Evolutionary conservation across 1,284 basidiomycete genomes (phyloP), one percentile per base, ranked within the genome.

Genomic region (Pseudozyma sp.): DNA sequence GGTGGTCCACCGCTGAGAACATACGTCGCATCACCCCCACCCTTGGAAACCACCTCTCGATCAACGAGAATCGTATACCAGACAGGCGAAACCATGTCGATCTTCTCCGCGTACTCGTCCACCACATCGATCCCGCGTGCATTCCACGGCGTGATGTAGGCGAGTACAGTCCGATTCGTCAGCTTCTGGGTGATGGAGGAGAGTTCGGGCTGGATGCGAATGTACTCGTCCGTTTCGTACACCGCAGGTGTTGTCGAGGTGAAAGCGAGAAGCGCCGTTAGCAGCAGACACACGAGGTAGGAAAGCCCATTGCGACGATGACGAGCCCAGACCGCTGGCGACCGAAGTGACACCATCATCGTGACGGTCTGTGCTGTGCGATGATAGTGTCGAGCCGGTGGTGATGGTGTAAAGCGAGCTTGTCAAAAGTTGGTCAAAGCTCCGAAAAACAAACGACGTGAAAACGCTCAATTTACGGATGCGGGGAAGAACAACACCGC

Each of bases 131-230:
- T 43, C 4, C 77, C 77, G 11, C 54, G 39, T 3, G 54, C 5
- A 37, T 79, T 72, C 77, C 77, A 79, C 8, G 77, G 77, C 14
- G 77, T 77, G 34, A 78, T 75, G 44, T 79, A 79, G 24, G 58
- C 77, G 3, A 79, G 53, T 9, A 73, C 67, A 4, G 70, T 69
- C 0, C 56, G 46, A 33, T 48, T 51, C 5, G 37, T 40, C 5
- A 17, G 31, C 5, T 39, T 55, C 3, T 9, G 11, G 4, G 39
- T 19, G 14, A 13, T 3, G 37, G 9, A 5, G 6, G 16, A 16
- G 34, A 51, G 39, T 11, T 37, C 17, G 1, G 54, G 50, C 19
- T 65, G 60, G 0, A 58, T 50, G 0, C 50, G 59, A n/a, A 73
- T 61, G 53, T 70, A 65, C 13, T 60, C 67, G 42, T 54, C 61